Evolutionary conservation across 306 rosid genomes (phyloP), one percentile per base, ranked within the genome.

Genomic region (Castanopsis chinensis): DNA sequence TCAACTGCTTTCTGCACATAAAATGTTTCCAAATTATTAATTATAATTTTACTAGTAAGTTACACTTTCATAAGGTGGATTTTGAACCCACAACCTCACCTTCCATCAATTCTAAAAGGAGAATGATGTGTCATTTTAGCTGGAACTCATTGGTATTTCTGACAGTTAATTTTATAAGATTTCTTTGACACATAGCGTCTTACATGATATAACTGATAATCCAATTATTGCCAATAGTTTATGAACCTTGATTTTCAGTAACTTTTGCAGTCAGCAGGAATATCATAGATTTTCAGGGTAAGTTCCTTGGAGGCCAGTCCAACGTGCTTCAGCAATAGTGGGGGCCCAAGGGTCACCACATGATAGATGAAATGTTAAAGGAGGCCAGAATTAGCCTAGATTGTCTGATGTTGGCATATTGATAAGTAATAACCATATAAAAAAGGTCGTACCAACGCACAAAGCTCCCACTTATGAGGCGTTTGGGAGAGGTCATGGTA

Each of bases 1-100:
- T 84, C 82, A 91, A 81, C 84, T 90, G 91, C 86, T 91, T 96
- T 76, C 99, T 96, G 98, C 91, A 81, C 72, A 74, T 77, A 45
- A 60, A 61, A 88, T 59, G 56, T 23, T 58, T 83, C 37, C 75
- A 81, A 71, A 76, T 79, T 67, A 70, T 84, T 82, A 45, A 73
- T 12, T 49, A 49, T 49, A 10, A 49, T 49, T 49, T 49, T 49
- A 35, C 55, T 10, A 15, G 17, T 49, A 49, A 49, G 53, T 49
- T 49, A 49, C 53, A 49, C 53, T 10, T 49, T 15, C 53, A 49
- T 49, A 1, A 0, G 11, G 17, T 49, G 53, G 17, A 12, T 49
- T 13, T 49, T 49, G 53, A 49, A 49, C 53, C 53, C 53, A 49
- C 17, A 13, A 49, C 53, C 53, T 49, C 17, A 12, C 53, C 17